Evolutionary conservation across 805 yeast species (phyloP), one percentile per base, ranked within the genome.

Genomic region (Kodamaea kaohsiungensis): DNA sequence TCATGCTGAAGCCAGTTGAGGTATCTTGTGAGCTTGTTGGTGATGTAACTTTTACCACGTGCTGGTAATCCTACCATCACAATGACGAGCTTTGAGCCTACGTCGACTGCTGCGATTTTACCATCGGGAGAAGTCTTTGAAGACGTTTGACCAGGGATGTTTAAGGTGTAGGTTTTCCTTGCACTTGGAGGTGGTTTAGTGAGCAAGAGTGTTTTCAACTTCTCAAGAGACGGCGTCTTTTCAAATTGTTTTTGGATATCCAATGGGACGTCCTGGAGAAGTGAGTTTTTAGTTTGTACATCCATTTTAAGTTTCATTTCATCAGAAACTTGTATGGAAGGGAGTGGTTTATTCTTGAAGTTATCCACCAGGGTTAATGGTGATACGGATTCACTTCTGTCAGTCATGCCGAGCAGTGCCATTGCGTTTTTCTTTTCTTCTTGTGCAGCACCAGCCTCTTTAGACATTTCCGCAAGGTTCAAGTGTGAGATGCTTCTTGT

Each of bases 51-150:
- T 69, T 93, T 93, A 2, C 99, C 99, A 52, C 98, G 78, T 0
- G 98, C 98, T 0, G 98, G 98, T 35, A 88, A 71, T 0, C 99
- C 99, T 13, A 93, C 97, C 98, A 93, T 93, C 16, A 95, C 96
- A 55, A 93, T 90, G 13, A 93, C 96, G 51, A 93, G 78, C 65
- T 91, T 88, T 12, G 91, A 84, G 1, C 91, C 93, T 3, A 88
- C 85, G 64, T 91, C 97, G 60, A 62, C 78, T 19, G 80, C 75
- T 1, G 85, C 83, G 35, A 84, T 83, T 33, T 76, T 74, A 3
- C 90, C 90, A 66, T 89, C 93, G 0, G 96, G 95, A 0, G 91
- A 84, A 2, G 82, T 82, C 56, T 88, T 85, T 1, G 92, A 86
- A 48, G 88, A 82, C 0, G 98, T 91, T 57, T 91, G 87, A 1